These are phyloP conservation scores for Acacia concinna DNA, from an alignment of 331 rosid species.

Conservation along the genomic window DNA sequence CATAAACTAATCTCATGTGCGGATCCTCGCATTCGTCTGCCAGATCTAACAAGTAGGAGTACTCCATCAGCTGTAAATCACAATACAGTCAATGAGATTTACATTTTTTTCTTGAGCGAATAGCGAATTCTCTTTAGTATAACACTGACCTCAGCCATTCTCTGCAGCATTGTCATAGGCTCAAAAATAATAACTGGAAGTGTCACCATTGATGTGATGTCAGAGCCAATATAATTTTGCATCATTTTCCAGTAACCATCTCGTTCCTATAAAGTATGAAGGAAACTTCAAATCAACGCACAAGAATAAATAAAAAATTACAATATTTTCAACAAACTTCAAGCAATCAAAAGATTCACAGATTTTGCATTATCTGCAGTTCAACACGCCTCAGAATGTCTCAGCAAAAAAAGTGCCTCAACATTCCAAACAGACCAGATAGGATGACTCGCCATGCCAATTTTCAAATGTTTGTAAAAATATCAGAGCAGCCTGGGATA, in stretches of 20 bases:
- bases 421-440: conserved; percentile 17
- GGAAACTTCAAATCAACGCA: conserved; percentile 15
- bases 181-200: conserved; percentile 94
- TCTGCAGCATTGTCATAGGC: conserved; percentile 95
- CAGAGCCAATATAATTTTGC: conserved; percentile 93
- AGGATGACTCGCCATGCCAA: neutral
- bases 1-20: conserved; percentile 77
- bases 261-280: conserved; percentile 43
- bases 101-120: neutral
- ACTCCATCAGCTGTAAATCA: conserved; percentile 83
- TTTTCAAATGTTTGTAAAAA: neutral
- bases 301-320: neutral
- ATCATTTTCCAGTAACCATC: conserved; percentile 92
- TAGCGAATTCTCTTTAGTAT: conserved; percentile 11
- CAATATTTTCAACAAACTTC: neutral
- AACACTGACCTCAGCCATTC: conserved; percentile 84
- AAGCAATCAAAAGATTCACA: neutral
- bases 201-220: conserved; percentile 92
- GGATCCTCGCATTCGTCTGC: conserved; percentile 97
- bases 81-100: conserved; percentile 10
- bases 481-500: neutral
- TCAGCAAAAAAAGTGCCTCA: neutral
- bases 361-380: conserved; percentile 10
- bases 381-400: neutral
- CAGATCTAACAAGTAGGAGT: conserved; percentile 76